phyloP scores from a whole-genome alignment of 768 basidiomycete genomes.

The Kwoniella bestiolae region DNA sequence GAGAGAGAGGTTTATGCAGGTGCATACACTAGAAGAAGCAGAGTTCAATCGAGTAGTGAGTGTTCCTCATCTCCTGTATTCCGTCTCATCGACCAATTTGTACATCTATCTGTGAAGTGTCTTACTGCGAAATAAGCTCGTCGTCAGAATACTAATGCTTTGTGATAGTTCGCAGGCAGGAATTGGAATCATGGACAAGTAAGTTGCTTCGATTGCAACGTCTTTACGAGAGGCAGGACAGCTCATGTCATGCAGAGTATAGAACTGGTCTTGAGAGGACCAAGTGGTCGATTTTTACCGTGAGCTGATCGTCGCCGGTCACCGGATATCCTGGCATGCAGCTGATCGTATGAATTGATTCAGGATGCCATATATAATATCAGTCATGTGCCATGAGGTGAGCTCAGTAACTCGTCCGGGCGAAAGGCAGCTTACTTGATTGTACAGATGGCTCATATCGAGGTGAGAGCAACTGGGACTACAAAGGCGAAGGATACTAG shows the following conservation, averaged over 20 bases:
- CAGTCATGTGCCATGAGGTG: constrained; percentile 57
- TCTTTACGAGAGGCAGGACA: not conserved
- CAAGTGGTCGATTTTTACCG: constrained; percentile 49
- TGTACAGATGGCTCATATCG: constrained; percentile 46
- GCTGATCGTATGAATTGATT: not conserved
- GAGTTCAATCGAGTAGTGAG: constrained; percentile 49
- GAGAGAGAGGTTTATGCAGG: constrained; percentile 50
- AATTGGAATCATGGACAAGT: constrained; percentile 58
- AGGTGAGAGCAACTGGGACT: constrained; percentile 32
- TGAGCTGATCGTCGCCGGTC: constrained; percentile 12
- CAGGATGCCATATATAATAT: constrained; percentile 48
- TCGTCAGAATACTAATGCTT: too few relatives aligned
- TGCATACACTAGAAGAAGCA: constrained; percentile 54
- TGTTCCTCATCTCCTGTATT: not conserved
- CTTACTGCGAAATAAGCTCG: too few relatives aligned
- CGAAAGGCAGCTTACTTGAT: constrained; percentile 4
- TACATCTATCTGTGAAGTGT: too few relatives aligned
- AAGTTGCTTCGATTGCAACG: not conserved
- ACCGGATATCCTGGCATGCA: constrained; percentile 8
- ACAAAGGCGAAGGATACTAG: too few relatives aligned
- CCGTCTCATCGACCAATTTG: too few relatives aligned
- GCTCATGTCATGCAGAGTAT: constrained; percentile 34
- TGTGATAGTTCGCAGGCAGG: constrained; percentile 51
- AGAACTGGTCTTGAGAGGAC: constrained; percentile 52
- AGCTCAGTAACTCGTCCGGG: not conserved